A percentile compares a stretch with the other conserved stretches of the same genome.
Conservation (phyloP, 2,329 filamentous ascomycete genomes). For the Xylariales sp. region DNA sequence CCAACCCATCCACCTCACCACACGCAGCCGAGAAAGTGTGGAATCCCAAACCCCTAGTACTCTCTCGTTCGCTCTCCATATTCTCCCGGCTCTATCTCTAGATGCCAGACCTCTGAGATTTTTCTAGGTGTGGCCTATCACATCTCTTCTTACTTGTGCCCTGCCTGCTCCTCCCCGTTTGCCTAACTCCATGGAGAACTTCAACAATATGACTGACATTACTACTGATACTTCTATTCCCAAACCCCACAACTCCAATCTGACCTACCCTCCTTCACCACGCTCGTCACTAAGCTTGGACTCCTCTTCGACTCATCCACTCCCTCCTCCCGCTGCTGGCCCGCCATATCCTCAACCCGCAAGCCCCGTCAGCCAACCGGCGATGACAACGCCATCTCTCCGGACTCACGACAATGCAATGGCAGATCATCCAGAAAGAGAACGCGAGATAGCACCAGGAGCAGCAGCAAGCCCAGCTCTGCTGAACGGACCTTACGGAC, state of each 20-base stretch:
- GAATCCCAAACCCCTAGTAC: no score
- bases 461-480: background rate
- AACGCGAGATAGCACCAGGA: slow-evolving; percentile 9
- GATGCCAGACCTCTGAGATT: background rate
- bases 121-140: no score
- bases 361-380: background rate
- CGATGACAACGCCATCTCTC: background rate
- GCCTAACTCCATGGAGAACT: background rate
- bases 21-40: no score
- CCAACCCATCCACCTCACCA: no score
- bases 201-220: slow-evolving; percentile 4
- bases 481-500: background rate
- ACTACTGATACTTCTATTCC: no score
- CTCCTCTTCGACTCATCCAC: background rate
- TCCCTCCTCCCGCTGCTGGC: background rate
- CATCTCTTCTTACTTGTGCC: background rate
- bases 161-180: background rate
- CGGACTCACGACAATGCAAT: background rate
- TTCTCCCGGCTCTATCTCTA: background rate
- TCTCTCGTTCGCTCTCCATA: background rate
- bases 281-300: background rate
- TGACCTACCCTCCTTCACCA: background rate
- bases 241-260: no score
- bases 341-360: background rate
- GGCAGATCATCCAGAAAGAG: background rate